Percentiles rank a stretch among this genome's conserved stretches.
Conservation (phyloP, 2,329 filamentous ascomycete genomes). For the Tolypocladium tundrense region DNA sequence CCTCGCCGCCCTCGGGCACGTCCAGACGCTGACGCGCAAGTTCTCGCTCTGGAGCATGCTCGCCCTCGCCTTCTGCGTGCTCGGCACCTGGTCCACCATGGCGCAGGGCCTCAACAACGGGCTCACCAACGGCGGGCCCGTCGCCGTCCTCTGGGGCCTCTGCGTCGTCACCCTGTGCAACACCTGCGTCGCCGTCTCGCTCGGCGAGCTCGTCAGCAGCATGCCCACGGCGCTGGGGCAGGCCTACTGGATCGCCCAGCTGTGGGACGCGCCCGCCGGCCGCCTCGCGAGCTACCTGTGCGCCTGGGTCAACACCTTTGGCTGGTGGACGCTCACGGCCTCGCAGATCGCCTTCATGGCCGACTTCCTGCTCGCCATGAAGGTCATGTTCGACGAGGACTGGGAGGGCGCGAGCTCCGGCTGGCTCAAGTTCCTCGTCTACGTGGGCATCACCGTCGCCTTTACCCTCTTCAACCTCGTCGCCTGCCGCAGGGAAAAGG, state of each 20-base stretch:
- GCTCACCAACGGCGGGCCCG: constrained; percentile 41
- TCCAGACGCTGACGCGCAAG: constrained; percentile 29
- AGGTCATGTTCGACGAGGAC: constrained; percentile 37
- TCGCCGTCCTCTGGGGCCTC: constrained; percentile 46
- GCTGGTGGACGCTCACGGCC: constrained; percentile 47
- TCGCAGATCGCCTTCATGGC: constrained; percentile 49
- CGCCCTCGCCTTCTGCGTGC: constrained; percentile 43
- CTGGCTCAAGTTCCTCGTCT: constrained; percentile 46
- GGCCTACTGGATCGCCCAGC: constrained; percentile 40
- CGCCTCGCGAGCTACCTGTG: constrained; percentile 45
- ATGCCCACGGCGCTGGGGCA: constrained; percentile 53
- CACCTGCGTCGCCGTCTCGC: constrained; percentile 41
- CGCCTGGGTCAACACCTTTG: constrained; percentile 51
- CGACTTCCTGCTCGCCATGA: constrained; percentile 46
- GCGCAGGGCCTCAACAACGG: constrained; percentile 38
- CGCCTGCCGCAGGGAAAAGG: constrained; percentile 31
- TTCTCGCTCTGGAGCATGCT: constrained; percentile 48
- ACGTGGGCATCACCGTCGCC: constrained; percentile 35
- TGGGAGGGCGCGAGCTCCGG: constrained; percentile 34
- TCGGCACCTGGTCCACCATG: constrained; percentile 49
- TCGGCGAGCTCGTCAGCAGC: constrained; percentile 45
- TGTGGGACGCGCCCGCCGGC: constrained; percentile 27
- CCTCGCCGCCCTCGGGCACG: constrained; percentile 30
- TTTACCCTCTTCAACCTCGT: constrained; percentile 41
- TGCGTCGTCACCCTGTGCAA: constrained; percentile 42